Evolutionary conservation across 352 stramenopile species (phyloP), one percentile per base, ranked within the genome.

Genomic region (Phytophthora rubi): DNA sequence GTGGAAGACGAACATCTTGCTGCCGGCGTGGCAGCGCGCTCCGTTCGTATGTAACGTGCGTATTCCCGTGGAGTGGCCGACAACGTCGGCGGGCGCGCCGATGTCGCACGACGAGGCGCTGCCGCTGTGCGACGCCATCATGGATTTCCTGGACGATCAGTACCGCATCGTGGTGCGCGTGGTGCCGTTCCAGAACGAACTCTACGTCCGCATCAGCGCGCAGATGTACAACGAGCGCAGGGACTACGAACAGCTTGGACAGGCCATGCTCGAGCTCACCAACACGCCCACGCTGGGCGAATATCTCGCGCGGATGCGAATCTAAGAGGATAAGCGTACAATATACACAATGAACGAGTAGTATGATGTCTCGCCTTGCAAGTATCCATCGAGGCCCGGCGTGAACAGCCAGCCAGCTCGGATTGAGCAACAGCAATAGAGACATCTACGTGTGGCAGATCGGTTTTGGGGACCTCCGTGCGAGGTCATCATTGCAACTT

Each of bases 221-320:
- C 88, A 95, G 73, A 93, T 94, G 56, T 95, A 94, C 77, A 94
- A 93, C 65, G 88, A 95, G 62, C 83, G 88, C 58, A 75, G 76
- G 39, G 88, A 95, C 65, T 95, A 85, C 55, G 86, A 95, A 68
- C 76, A 85, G 56, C 73, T 95, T 16, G 88, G 82, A 30, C 71
- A 80, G 35, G 86, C 88, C 54, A 90, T 95, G 68, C 58, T 90
- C 44, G 81, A 92, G 71, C 70, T 95, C 52, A 94, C 85, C 26
- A 89, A 88, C 63, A 85, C 79, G 2, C 79, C 77, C 30, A 82
- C 86, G 62, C 64, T 94, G 15, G 78, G 73, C 59, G 82, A 91
- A 55, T 86, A 91, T 58, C 79, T 94, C 49, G 68, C 82, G 26
- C 72, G 88, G 53, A 75, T 94, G 73, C 87, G 76, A 53, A 68